Evolutionary conservation across 139 green algal genomes (phyloP).

Genomic region (Tetraselmis chui): DNA sequence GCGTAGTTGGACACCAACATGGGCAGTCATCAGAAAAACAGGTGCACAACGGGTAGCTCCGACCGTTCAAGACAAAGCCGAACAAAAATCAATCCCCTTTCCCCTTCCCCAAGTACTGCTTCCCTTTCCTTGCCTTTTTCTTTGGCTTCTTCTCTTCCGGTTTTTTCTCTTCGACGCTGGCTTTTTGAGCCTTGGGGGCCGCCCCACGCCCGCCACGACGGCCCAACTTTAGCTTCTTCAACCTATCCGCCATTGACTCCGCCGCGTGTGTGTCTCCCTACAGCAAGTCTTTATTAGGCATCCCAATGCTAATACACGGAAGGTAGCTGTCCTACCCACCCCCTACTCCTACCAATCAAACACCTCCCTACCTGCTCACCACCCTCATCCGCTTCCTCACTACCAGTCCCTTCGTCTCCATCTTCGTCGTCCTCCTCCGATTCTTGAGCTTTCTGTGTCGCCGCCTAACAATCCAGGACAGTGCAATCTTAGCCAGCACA

Average conservation of each 20-base stretch:
- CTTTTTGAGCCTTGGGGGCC: background rate
- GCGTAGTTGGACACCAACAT: background rate
- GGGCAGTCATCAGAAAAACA: too few relatives aligned
- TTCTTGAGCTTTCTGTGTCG: background rate
- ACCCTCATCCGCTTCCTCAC: background rate
- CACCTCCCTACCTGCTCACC: background rate
- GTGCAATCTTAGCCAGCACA: background rate
- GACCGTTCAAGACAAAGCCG: too few relatives aligned
- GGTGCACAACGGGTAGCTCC: too few relatives aligned
- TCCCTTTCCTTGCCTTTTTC: background rate
- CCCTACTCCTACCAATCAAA: constrained; percentile 14
- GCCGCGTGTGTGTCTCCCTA: too few relatives aligned
- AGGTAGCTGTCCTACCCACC: background rate
- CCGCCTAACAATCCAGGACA: background rate
- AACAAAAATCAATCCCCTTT: too few relatives aligned
- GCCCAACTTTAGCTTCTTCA: background rate
- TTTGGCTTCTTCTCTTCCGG: background rate
- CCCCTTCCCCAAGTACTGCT: too few relatives aligned
- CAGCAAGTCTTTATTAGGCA: too few relatives aligned
- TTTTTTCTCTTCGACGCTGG: background rate
- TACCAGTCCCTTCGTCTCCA: background rate
- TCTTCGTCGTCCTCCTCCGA: background rate
- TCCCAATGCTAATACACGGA: too few relatives aligned
- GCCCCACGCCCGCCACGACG: too few relatives aligned
- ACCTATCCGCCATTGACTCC: constrained; percentile 1